A percentile compares a stretch with the other conserved stretches of the same genome.
These are phyloP conservation scores for Mycena chlorophos DNA, from an alignment of 768 basidiomycete species.

Conservation along the genomic window DNA sequence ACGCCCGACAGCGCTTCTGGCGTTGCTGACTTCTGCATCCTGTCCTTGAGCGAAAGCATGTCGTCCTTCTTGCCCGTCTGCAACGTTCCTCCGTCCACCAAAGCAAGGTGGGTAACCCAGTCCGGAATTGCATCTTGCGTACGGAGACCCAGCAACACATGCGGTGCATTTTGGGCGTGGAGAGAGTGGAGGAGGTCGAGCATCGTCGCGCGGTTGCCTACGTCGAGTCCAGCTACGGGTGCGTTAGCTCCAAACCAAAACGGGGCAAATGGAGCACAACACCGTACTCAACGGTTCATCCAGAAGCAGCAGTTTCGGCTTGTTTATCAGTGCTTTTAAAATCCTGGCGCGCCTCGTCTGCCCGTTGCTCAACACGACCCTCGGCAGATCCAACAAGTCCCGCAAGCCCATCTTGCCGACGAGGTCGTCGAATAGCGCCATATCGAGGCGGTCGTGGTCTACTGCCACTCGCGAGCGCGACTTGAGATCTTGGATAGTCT, in stretches of 20 bases:
- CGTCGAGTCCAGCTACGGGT: conserved; percentile 75
- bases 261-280: not conserved
- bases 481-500: conserved; percentile 35
- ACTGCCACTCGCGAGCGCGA: conserved; percentile 25
- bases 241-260: not conserved
- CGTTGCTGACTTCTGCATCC: not conserved
- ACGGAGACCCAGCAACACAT: conserved; percentile 65
- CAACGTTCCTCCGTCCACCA: conserved; percentile 51
- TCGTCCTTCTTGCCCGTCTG: conserved; percentile 51
- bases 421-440: conserved; percentile 51
- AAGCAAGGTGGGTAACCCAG: conserved; percentile 69
- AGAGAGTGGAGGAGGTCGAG: conserved; percentile 55
- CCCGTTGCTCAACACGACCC: conserved; percentile 86
- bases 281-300: conserved; percentile 87
- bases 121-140: conserved; percentile 71
- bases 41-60: conserved; percentile 31
- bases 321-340: conserved; percentile 66
- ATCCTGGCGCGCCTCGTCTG: conserved; percentile 89
- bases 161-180: conserved; percentile 50
- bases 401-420: conserved; percentile 56
- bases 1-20: not conserved
- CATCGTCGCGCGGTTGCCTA: conserved; percentile 54
- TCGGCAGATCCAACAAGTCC: conserved; percentile 74
- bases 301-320: conserved; percentile 77
- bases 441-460: conserved; percentile 22